Evolutionary conservation across 129 eudicot genomes (phyloP).

Genomic region (Escallonia rubra): DNA sequence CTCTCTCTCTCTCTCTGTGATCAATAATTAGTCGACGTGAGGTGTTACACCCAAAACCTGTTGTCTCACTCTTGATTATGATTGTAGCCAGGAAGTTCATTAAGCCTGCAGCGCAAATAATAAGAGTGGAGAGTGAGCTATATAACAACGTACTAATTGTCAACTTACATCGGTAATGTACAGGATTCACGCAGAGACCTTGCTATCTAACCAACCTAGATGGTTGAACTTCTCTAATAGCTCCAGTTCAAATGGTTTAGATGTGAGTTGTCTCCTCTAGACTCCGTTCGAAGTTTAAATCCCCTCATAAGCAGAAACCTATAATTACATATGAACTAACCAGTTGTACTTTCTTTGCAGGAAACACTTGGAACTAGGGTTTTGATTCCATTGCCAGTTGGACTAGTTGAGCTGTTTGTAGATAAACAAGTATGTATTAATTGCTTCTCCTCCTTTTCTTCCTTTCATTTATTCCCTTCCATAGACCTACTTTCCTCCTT

Average conservation of each 20-base stretch:
- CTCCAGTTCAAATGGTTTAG: constrained; percentile 26
- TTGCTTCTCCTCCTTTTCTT: neutral
- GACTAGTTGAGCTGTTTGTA: constrained; percentile 62
- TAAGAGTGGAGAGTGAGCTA: no score
- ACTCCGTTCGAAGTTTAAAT: neutral
- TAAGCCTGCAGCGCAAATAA: no score
- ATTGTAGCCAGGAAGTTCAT: no score
- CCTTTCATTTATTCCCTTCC: neutral
- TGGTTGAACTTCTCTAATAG: constrained; percentile 68
- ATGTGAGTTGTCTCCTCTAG: constrained; percentile 23
- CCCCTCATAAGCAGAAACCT: neutral
- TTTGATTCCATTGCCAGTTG: constrained; percentile 56
- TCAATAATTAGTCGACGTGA: no score
- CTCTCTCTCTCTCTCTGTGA: neutral
- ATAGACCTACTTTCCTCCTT: no score
- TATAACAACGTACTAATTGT: neutral
- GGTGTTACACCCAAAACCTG: no score
- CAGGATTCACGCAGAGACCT: constrained; percentile 60
- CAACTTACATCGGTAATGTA: neutral
- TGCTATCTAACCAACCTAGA: constrained; percentile 62
- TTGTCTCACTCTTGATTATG: no score
- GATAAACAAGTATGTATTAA: constrained; percentile 55
- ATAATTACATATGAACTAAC: neutral
- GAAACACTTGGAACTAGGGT: constrained; percentile 63
- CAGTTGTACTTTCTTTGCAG: constrained; percentile 22